phyloP scores from a whole-genome alignment of 768 basidiomycete species.

The Boletus fagicola region DNA sequence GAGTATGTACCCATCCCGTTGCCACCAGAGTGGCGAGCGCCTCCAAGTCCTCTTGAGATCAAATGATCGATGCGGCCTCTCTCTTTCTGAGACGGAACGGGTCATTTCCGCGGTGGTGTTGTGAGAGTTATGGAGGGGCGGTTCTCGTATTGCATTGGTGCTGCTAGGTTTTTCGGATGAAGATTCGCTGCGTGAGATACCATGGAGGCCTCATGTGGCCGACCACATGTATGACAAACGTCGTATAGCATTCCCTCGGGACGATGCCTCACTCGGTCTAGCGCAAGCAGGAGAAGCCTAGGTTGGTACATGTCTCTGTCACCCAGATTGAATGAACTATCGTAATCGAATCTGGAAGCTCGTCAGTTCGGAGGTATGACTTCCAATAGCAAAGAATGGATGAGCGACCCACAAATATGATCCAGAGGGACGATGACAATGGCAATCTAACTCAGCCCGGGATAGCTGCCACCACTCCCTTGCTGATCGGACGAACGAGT shows the following conservation, averaged over 20 bases:
- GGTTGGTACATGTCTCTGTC: background rate
- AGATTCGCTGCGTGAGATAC: conserved; percentile 3
- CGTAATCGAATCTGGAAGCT: conserved; percentile 1
- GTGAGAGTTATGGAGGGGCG: background rate
- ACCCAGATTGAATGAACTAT: conserved; percentile 4
- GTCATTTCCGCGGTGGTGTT: conserved; percentile 27
- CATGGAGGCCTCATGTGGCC: conserved; percentile 7
- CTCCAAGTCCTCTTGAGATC: conserved; percentile 16
- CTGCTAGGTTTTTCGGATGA: conserved; percentile 2
- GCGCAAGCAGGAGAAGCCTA: background rate
- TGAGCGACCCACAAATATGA: conserved; percentile 1
- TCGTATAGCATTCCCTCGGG: background rate
- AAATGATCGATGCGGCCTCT: conserved; percentile 15
- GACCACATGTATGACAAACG: background rate
- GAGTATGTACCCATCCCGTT: conserved; percentile 6
- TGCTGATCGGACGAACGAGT: conserved; percentile 19
- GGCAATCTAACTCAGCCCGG: conserved; percentile 5
- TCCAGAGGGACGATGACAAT: background rate
- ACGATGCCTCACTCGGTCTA: background rate
- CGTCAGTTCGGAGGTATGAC: background rate
- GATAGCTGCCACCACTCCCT: conserved; percentile 17
- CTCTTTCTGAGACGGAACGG: conserved; percentile 2
- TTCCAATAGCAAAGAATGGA: conserved; percentile 1
- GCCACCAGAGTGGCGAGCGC: conserved; percentile 15
- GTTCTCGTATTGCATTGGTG: conserved; percentile 16